Percentiles rank a stretch among this genome's conserved stretches.
Conservation (phyloP, 73 alveolate genomes). For the Stentor coeruleus region DNA sequence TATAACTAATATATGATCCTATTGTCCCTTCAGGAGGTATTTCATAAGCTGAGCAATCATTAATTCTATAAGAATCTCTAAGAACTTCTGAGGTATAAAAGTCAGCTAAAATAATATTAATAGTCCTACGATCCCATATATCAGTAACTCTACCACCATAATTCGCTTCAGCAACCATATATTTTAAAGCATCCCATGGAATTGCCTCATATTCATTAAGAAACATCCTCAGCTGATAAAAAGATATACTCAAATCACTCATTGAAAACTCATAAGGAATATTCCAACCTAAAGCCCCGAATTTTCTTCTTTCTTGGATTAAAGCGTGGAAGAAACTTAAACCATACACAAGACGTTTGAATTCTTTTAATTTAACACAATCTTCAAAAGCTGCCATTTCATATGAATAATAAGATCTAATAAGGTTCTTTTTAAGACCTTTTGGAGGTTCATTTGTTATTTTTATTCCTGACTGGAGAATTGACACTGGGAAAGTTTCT, state of each 20-base stretch:
- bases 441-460: constrained; percentile 98
- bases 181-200: constrained; percentile 98
- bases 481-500: constrained; percentile 92
- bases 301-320: constrained; percentile 98
- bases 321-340: constrained; percentile 97
- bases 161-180: constrained; percentile 99
- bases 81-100: constrained; percentile 93
- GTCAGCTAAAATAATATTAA: constrained; percentile 78
- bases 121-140: constrained; percentile 95
- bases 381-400: constrained; percentile 86
- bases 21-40: constrained; percentile 88
- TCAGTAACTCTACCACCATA: constrained; percentile 99
- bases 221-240: constrained; percentile 88
- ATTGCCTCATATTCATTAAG: constrained; percentile 56
- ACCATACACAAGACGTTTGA: constrained; percentile 92
- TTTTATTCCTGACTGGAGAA: constrained; percentile 91
- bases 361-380: constrained; percentile 74
- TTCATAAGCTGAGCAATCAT: constrained; percentile 61
- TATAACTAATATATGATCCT: constrained; percentile 76
- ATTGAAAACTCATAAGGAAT: constrained; percentile 98
- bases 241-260: constrained; percentile 83
- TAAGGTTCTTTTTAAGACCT: constrained; percentile 92
- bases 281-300: constrained; percentile 99
- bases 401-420: constrained; percentile 80
- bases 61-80: constrained; percentile 83